Percentiles rank a stretch among this genome's conserved stretches.
Conservation (phyloP, 768 basidiomycete species). For the Filobasidium floriforme region DNA sequence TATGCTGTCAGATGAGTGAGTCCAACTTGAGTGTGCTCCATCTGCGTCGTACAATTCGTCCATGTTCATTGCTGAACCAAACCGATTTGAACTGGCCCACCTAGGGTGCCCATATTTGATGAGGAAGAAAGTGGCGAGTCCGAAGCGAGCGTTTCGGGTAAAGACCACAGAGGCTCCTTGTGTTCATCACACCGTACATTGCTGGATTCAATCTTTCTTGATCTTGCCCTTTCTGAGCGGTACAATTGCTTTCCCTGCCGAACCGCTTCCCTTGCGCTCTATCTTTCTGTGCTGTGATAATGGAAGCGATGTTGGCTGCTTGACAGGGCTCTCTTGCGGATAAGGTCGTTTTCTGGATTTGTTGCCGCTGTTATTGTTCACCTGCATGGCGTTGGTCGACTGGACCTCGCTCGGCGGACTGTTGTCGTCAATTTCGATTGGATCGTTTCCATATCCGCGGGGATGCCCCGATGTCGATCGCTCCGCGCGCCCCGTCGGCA, state of each 20-base stretch:
- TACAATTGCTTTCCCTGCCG: not conserved
- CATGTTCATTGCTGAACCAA: no score
- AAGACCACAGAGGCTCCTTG: no score
- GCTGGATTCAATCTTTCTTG: not conserved
- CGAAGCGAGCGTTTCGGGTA: no score
- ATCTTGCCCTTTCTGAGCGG: not conserved
- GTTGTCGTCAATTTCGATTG: slow-evolving; percentile 7
- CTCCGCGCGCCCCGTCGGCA: not conserved
- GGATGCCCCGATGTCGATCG: not conserved
- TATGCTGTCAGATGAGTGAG: no score
- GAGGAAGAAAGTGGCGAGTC: no score
- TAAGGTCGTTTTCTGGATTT: slow-evolving; percentile 1
- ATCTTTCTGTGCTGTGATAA: not conserved
- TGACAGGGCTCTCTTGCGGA: not conserved
- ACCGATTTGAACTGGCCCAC: no score
- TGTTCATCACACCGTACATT: no score
- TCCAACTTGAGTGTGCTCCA: no score
- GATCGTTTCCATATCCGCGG: not conserved
- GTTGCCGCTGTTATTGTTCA: not conserved
- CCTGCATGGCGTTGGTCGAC: not conserved
- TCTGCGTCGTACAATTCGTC: no score
- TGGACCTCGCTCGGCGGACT: not conserved
- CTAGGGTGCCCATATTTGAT: no score
- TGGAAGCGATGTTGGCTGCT: not conserved
- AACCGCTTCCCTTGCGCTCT: not conserved